phyloP scores from a whole-genome alignment of 331 rosid genomes.

The Phaseolus coccineus region DNA sequence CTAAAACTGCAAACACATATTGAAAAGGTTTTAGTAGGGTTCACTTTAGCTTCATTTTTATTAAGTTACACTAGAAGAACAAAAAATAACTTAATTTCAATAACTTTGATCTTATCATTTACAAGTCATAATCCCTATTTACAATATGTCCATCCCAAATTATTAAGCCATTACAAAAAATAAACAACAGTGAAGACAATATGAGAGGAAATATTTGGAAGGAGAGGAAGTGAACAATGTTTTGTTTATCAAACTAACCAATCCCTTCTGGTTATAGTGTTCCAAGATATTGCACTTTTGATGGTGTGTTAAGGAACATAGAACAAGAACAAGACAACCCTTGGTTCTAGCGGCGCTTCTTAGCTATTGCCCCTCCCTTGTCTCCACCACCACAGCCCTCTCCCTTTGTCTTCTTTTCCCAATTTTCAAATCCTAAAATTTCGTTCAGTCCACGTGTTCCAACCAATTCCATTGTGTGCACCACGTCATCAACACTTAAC shows the following conservation, averaged over 20 bases:
- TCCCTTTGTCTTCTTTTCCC: too few species aligned
- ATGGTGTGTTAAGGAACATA: too few species aligned
- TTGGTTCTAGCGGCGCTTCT: too few species aligned
- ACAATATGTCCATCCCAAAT: background rate
- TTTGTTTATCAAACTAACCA: slow-evolving; percentile 20
- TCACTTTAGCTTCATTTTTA: slow-evolving; percentile 7
- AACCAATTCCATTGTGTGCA: too few species aligned
- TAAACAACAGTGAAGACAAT: slow-evolving; percentile 13
- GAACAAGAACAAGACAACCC: too few species aligned
- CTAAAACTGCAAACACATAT: slow-evolving; percentile 12
- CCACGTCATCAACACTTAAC: too few species aligned
- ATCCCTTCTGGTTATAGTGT: background rate
- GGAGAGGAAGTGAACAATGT: slow-evolving; percentile 22
- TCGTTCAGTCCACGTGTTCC: too few species aligned
- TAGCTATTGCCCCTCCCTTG: too few species aligned
- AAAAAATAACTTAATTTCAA: background rate
- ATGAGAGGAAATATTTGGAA: slow-evolving; percentile 8
- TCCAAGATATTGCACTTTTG: too few species aligned
- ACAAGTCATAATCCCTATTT: slow-evolving; percentile 14
- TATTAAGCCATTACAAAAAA: slow-evolving; percentile 5
- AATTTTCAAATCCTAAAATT: too few species aligned
- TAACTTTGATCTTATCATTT: slow-evolving; percentile 1
- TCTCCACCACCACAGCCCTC: too few species aligned
- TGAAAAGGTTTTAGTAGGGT: slow-evolving; percentile 10
- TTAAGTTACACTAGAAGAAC: background rate